Evolutionary conservation across 129 eudicot species (phyloP).

Genomic region (Deinandra increscens): DNA sequence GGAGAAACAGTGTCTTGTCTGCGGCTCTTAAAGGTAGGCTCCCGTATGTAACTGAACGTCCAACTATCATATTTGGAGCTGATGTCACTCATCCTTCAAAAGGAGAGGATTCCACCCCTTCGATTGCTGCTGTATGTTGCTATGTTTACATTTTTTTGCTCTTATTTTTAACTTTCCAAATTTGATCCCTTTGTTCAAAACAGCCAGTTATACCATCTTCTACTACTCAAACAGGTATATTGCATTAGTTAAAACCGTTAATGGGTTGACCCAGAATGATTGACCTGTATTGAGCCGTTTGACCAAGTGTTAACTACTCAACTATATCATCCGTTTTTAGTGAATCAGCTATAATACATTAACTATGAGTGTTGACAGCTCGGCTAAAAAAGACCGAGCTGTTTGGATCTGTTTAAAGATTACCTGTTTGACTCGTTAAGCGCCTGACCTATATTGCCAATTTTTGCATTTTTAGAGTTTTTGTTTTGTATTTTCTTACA

Average conservation of each 20-base stretch:
- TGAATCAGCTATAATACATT: background rate
- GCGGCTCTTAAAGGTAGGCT: conserved; percentile 20
- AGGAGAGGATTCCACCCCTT: conserved; percentile 79
- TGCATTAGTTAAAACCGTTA: background rate
- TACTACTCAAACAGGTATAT: background rate
- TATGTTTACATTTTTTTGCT: background rate
- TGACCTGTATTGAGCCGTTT: no score
- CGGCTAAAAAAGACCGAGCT: background rate
- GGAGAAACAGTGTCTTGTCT: conserved; percentile 52
- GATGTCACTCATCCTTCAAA: conserved; percentile 84
- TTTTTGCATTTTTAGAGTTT: background rate
- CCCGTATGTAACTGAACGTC: conserved; percentile 43
- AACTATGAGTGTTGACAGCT: background rate
- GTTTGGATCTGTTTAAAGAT: background rate
- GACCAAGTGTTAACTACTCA: no score
- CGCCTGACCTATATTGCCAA: background rate
- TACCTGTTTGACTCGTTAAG: background rate
- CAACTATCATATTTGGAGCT: conserved; percentile 80
- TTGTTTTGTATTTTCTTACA: background rate
- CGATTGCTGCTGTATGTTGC: conserved; percentile 73
- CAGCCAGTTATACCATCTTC: background rate
- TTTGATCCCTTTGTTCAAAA: background rate
- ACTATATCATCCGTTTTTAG: no score
- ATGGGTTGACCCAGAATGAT: no score
- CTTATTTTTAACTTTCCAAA: background rate